These are phyloP conservation scores for Skeletonema costatum DNA, from an alignment of 108 stramenopile genomes.

Conservation along the genomic window DNA sequence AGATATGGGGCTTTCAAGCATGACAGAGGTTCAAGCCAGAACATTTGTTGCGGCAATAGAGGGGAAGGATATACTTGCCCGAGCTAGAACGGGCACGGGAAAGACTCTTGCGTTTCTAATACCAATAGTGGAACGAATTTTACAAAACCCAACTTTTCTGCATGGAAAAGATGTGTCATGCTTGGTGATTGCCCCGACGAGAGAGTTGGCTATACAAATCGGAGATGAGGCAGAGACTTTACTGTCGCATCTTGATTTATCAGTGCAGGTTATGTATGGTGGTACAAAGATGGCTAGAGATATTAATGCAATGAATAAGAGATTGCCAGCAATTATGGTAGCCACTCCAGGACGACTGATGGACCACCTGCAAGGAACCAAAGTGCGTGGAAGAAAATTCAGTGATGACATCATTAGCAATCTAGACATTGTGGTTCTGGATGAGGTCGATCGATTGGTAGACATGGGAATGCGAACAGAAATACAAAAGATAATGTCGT, in stretches of 20 bases:
- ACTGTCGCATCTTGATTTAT: conserved; percentile 31
- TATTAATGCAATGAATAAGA: conserved; percentile 51
- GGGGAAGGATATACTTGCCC: conserved; percentile 86
- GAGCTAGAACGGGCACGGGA: conserved; percentile 95
- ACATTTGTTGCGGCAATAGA: conserved; percentile 69
- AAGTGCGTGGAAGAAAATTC: conserved; percentile 47
- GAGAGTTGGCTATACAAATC: conserved; percentile 79
- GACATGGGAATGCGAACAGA: conserved; percentile 89
- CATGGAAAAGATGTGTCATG: conserved; percentile 56
- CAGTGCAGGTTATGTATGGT: conserved; percentile 68
- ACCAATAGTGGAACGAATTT: conserved; percentile 68
- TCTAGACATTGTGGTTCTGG: conserved; percentile 63
- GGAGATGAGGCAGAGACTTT: conserved; percentile 56
- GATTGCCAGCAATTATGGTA: conserved; percentile 45
- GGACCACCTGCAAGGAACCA: conserved; percentile 83
- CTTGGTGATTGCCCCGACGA: conserved; percentile 81
- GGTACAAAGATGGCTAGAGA: conserved; percentile 70
- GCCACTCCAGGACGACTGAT: conserved; percentile 75
- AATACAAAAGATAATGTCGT: conserved; percentile 64
- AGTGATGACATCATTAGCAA: conserved; percentile 45
- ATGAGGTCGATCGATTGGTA: conserved; percentile 86
- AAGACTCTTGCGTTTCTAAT: conserved; percentile 89
- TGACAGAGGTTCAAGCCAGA: conserved; percentile 95
- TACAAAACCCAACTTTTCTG: conserved; percentile 26
- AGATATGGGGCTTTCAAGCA: conserved; percentile 59